phyloP scores from a whole-genome alignment of 305 asterid species.

The Caryopteris hybrid region DNA sequence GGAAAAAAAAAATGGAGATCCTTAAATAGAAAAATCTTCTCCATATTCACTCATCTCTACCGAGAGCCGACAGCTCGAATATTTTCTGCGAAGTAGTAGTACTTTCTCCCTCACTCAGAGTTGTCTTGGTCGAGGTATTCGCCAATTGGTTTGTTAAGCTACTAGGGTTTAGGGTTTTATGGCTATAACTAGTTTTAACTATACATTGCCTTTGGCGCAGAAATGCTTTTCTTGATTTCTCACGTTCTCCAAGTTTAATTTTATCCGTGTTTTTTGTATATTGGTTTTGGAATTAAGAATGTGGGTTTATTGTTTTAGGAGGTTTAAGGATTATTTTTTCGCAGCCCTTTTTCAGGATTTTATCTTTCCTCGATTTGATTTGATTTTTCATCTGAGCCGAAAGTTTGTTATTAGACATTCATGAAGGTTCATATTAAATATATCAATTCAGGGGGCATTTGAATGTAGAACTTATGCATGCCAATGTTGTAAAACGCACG shows the following conservation, averaged over 20 bases:
- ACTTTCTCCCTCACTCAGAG: not conserved
- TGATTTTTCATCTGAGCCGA: too few relatives aligned
- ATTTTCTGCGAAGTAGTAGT: not conserved
- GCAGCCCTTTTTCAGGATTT: not conserved
- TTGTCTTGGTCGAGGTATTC: conserved; percentile 18
- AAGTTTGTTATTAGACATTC: too few relatives aligned
- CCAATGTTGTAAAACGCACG: not conserved
- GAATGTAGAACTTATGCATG: not conserved
- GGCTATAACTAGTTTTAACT: not conserved
- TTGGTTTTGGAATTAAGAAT: not conserved
- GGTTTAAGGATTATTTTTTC: not conserved
- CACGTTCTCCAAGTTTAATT: not conserved
- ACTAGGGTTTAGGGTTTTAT: conserved; percentile 42
- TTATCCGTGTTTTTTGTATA: not conserved
- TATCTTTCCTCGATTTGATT: not conserved
- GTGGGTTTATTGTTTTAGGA: conserved; percentile 11
- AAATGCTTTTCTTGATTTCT: not conserved
- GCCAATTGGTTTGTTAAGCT: not conserved
- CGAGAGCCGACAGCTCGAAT: not conserved
- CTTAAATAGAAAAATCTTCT: not conserved
- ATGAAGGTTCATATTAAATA: not conserved
- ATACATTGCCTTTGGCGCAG: not conserved
- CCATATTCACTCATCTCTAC: not conserved
- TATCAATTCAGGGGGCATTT: not conserved
- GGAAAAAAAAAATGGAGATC: too few relatives aligned